Conservation (phyloP, 768 basidiomycete genomes). For the Agrocybe pediades region DNA sequence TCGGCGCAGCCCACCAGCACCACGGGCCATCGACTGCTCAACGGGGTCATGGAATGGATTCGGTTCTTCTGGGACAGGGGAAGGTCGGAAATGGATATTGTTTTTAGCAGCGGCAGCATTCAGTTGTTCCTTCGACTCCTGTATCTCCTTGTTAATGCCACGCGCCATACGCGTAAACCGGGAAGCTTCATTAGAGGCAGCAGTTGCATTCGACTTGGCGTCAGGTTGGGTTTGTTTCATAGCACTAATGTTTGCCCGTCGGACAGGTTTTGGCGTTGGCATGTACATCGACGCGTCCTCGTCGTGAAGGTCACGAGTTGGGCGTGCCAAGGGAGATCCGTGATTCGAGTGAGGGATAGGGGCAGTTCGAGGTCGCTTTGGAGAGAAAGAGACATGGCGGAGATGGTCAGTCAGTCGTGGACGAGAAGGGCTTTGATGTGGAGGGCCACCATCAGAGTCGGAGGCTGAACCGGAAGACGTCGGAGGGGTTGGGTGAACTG, state of each 20-base stretch:
- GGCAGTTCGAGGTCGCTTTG: conserved; percentile 67
- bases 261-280: conserved; percentile 35
- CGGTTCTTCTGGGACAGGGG: conserved; percentile 21
- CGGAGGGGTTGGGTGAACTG: conserved; percentile 47
- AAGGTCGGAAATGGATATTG: background rate
- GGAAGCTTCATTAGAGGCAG: conserved; percentile 56
- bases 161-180: conserved; percentile 63
- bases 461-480: conserved; percentile 50
- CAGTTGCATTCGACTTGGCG: conserved; percentile 59
- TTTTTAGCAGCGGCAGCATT: conserved; percentile 5
- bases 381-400: conserved; percentile 71
- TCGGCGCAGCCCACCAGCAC: conserved; percentile 11
- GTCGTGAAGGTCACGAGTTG: conserved; percentile 12
- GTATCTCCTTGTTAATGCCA: conserved; percentile 43
- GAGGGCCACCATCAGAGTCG: conserved; percentile 48
- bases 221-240: conserved; percentile 42
- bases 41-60: conserved; percentile 41
- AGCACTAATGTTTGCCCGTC: conserved; percentile 28
- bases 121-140: conserved; percentile 19
- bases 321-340: conserved; percentile 25
- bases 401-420: conserved; percentile 75
- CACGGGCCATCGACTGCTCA: conserved; percentile 19
- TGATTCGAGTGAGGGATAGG: conserved; percentile 24
- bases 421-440: conserved; percentile 38
- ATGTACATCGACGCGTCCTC: conserved; percentile 19